Evolutionary conservation across 2,329 filamentous ascomycete species (phyloP), one percentile per base, ranked within the genome.

Genomic region (Pseudopyricularia javanii): DNA sequence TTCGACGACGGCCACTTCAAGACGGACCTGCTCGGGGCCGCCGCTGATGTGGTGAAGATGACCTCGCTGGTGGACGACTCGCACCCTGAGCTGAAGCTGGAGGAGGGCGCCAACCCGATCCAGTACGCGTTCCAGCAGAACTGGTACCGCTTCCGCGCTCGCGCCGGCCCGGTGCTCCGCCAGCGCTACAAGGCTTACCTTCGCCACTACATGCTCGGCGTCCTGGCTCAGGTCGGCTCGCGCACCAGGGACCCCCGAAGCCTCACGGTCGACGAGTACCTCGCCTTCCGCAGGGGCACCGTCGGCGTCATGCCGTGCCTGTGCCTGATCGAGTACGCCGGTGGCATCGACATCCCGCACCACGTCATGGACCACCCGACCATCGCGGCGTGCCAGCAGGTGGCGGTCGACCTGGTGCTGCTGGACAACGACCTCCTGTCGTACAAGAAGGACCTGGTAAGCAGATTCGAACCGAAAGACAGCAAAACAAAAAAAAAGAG

Each of bases 1-100:
- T 64, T 64, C 30, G 63, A 66, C 48, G 63, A 64, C 49, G 64
- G 64, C 2, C 54, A 56, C n/a, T 55, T 65, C 20, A 61, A 57
- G 35, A 53, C 59, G 17, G 58, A 65, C 45, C 55, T 55, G 3
- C 49, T 53, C 4, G 53, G 54, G 14, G 61, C 64, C 1, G 56
- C 60, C 9, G 49, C 55, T 6, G 58, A 60, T 47, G 60, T 62
- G 24, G 51, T 59, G 14, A 48, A 55, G 24, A 60, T 57, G 14
- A 49, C 59, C 11, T 54, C 58, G 1, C 53, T 62, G 3, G 52
- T 65, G 22, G 58, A 60, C 14, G 54, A 57, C 34, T 53, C 56
- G 17, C 54, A 63, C 37, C 57, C 63, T 9, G 48, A 49, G 3
- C 55, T 61, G 6, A 54, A 59, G 50, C 52, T 34, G 4, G 58